Evolutionary conservation across 768 basidiomycete species (phyloP).

Genomic region (Strobilomyces confusus): DNA sequence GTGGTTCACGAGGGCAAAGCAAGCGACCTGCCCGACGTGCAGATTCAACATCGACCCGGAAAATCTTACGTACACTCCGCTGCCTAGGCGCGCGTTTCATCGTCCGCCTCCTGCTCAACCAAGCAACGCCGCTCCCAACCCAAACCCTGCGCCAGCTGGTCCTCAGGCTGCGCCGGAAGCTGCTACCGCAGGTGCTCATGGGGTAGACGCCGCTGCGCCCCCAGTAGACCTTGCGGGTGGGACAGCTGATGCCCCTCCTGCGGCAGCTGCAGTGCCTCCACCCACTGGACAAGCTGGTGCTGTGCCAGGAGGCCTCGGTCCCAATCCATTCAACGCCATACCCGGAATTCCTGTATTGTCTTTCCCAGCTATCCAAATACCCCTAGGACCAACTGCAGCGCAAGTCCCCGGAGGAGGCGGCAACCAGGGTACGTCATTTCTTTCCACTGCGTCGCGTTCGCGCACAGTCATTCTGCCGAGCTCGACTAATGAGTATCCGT

Average conservation of each 20-base stretch:
- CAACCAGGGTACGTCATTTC: constrained; percentile 17
- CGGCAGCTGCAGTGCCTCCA: background rate
- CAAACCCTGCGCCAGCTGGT: constrained; percentile 11
- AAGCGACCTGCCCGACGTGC: constrained; percentile 82
- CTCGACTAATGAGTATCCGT: constrained; percentile 16
- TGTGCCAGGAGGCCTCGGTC: constrained; percentile 8
- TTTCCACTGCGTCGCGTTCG: background rate
- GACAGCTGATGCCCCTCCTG: constrained; percentile 1
- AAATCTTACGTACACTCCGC: constrained; percentile 50
- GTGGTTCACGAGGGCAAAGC: constrained; percentile 76
- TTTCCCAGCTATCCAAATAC: constrained; percentile 26
- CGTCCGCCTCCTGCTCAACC: constrained; percentile 14
- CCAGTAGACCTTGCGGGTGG: background rate
- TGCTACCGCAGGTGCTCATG: background rate
- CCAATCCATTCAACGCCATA: constrained; percentile 16
- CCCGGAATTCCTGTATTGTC: constrained; percentile 27
- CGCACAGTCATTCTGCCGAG: constrained; percentile 13
- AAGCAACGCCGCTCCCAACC: constrained; percentile 12
- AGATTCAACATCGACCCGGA: constrained; percentile 82
- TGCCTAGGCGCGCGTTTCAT: constrained; percentile 16
- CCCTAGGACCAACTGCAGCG: constrained; percentile 10
- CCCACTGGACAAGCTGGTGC: constrained; percentile 5
- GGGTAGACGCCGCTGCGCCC: background rate
- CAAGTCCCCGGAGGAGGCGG: constrained; percentile 13
- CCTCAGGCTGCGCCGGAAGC: constrained; percentile 5